Percentiles rank a stretch among this genome's conserved stretches.
These are phyloP conservation scores for Glycine tomentella DNA, from an alignment of 306 rosid species.

Conservation along the genomic window DNA sequence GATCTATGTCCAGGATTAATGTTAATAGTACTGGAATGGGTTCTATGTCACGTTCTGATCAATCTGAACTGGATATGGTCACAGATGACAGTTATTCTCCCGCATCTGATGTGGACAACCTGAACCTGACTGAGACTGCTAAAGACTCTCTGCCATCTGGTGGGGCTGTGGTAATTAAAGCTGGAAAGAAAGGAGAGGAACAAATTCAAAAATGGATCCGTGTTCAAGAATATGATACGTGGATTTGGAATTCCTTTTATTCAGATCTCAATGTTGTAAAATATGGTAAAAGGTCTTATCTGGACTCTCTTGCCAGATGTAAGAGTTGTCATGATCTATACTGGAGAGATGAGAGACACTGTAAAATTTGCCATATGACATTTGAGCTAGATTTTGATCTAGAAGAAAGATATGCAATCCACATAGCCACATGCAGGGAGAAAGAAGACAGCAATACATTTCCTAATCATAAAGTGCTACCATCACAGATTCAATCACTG, in stretches of 20 bases:
- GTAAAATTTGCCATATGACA: conserved; percentile 90
- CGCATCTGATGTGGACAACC: conserved; percentile 86
- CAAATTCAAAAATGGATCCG: conserved; percentile 73
- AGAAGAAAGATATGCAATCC: conserved; percentile 92
- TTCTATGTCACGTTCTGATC: conserved; percentile 57
- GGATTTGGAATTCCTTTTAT: conserved; percentile 94
- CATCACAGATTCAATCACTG: conserved; percentile 85
- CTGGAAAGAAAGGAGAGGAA: conserved; percentile 76
- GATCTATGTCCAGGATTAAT: conserved; percentile 66
- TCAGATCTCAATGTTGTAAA: conserved; percentile 75
- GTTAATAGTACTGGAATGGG: conserved; percentile 49
- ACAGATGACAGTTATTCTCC: conserved; percentile 87
- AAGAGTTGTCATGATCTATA: conserved; percentile 91
- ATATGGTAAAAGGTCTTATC: conserved; percentile 88
- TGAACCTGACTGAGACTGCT: conserved; percentile 56
- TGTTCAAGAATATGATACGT: conserved; percentile 85
- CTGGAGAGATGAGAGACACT: conserved; percentile 98
- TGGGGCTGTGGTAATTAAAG: conserved; percentile 74
- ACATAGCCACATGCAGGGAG: conserved; percentile 83
- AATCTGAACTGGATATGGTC: conserved; percentile 65
- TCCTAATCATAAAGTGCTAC: conserved; percentile 76
- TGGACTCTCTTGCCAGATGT: conserved; percentile 88
- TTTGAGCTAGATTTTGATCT: conserved; percentile 95
- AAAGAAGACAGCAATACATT: conserved; percentile 55
- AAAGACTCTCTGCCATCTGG: conserved; percentile 52